These are phyloP conservation scores for Phyllosticta capitalensis DNA, from an alignment of 2,329 filamentous ascomycete species.

Conservation along the genomic window DNA sequence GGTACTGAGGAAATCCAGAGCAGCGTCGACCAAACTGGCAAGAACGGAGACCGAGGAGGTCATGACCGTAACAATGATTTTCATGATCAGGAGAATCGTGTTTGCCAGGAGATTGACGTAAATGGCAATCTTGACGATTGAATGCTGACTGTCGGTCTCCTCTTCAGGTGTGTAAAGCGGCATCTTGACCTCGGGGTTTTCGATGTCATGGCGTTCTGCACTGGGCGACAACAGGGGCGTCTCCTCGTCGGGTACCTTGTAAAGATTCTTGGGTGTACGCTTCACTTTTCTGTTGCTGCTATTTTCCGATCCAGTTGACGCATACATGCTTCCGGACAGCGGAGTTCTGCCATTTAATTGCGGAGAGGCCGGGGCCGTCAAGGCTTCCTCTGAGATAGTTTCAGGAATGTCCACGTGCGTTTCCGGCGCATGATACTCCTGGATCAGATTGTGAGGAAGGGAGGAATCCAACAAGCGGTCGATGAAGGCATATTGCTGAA, in stretches of 20 bases:
- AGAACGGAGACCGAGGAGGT: conserved; percentile 76
- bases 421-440: conserved; percentile 66
- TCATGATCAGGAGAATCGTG: conserved; percentile 61
- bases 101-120: conserved; percentile 79
- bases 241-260: conserved; percentile 59
- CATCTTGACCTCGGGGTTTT: conserved; percentile 44
- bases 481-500: conserved; percentile 90
- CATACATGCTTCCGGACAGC: background rate
- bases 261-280: conserved; percentile 71
- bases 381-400: conserved; percentile 65
- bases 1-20: conserved; percentile 71
- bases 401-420: conserved; percentile 55
- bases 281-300: conserved; percentile 28
- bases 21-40: conserved; percentile 68
- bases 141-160: conserved; percentile 62
- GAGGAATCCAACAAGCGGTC: conserved; percentile 84
- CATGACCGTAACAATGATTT: conserved; percentile 65
- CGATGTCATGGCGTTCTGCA: conserved; percentile 31
- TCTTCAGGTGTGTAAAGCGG: conserved; percentile 60
- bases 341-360: conserved; percentile 13
- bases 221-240: conserved; percentile 45
- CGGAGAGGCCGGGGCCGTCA: conserved; percentile 16
- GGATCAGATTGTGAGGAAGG: conserved; percentile 81
- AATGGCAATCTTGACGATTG: conserved; percentile 76
- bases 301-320: conserved; percentile 13